These are phyloP conservation scores for Herpetomonas samuelpessoai DNA, from an alignment of 208 protist genomes.

Conservation along the genomic window DNA sequence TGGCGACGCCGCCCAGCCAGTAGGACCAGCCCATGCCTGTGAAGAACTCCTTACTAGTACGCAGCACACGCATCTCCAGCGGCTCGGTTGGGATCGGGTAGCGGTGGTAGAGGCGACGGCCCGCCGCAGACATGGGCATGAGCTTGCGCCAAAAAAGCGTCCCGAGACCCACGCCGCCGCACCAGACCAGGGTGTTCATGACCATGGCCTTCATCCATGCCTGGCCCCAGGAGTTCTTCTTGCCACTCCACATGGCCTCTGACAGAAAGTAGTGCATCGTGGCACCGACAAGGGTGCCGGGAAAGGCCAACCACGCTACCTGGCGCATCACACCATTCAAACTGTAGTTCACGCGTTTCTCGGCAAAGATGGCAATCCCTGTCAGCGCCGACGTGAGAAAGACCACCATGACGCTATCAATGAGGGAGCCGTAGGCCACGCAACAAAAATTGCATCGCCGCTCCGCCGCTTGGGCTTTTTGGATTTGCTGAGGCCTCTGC, in stretches of 20 bases:
- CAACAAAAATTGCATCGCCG: slow-evolving; percentile 73
- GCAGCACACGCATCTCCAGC: slow-evolving; percentile 71
- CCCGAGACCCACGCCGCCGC: slow-evolving; percentile 34
- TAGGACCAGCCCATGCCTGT: slow-evolving; percentile 85
- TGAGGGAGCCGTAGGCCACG: slow-evolving; percentile 59
- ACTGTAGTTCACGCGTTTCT: slow-evolving; percentile 77
- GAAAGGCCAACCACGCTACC: slow-evolving; percentile 60
- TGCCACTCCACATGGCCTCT: slow-evolving; percentile 84
- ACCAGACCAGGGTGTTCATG: slow-evolving; percentile 66
- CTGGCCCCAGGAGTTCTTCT: slow-evolving; percentile 79
- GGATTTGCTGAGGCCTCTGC: slow-evolving; percentile 23
- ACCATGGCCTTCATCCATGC: slow-evolving; percentile 82
- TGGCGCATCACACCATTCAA: slow-evolving; percentile 78
- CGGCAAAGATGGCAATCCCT: slow-evolving; percentile 44
- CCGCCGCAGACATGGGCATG: slow-evolving; percentile 40
- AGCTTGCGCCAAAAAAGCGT: slow-evolving; percentile 70
- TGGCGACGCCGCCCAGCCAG: slow-evolving; percentile 71
- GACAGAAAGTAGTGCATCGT: slow-evolving; percentile 83
- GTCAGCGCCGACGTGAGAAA: slow-evolving; percentile 46
- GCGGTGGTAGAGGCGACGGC: slow-evolving; percentile 70
- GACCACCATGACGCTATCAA: slow-evolving; percentile 46
- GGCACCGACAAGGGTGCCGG: slow-evolving; percentile 58
- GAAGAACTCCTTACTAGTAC: slow-evolving; percentile 53
- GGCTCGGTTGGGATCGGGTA: slow-evolving; percentile 72
- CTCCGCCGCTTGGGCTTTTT: slow-evolving; percentile 23